Conservation (phyloP, 305 asterid genomes). For the Nicotiana rustica region DNA sequence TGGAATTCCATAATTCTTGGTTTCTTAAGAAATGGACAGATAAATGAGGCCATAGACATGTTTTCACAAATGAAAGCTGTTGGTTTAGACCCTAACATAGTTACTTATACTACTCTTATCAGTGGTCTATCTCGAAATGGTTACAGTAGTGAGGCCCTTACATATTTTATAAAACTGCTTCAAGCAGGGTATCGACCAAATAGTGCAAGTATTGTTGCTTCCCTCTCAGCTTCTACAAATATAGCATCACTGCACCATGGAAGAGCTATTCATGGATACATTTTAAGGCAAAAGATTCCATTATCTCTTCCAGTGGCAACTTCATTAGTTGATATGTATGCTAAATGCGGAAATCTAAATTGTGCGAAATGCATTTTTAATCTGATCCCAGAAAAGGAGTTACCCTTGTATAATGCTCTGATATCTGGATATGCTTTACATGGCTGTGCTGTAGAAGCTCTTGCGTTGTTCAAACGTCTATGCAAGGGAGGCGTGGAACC, state of each 20-base stretch:
- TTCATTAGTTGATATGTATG: conserved; percentile 47
- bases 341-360: conserved; percentile 42
- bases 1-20: conserved; percentile 47
- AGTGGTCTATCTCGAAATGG: conserved; percentile 43
- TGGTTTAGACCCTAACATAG: conserved; percentile 38
- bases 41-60: conserved; percentile 43
- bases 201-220: conserved; percentile 37
- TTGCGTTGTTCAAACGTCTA: conserved; percentile 36
- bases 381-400: conserved; percentile 32
- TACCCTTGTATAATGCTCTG: conserved; percentile 44
- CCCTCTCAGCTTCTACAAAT: conserved; percentile 43
- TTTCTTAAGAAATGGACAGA: conserved; percentile 44
- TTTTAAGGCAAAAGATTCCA: conserved; percentile 36
- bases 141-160: conserved; percentile 37
- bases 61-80: conserved; percentile 41
- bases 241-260: conserved; percentile 39
- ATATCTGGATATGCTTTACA: conserved; percentile 46
- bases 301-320: conserved; percentile 41
- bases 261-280: conserved; percentile 44
- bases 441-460: conserved; percentile 41
- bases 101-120: conserved; percentile 45
- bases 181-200: conserved; percentile 42
- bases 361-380: conserved; percentile 36
- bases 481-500: conserved; percentile 39
- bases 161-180: conserved; percentile 39